Base-by-base conservation (phyloP, 23 red algal genomes). In the Gracilaria gracilis region DNA sequence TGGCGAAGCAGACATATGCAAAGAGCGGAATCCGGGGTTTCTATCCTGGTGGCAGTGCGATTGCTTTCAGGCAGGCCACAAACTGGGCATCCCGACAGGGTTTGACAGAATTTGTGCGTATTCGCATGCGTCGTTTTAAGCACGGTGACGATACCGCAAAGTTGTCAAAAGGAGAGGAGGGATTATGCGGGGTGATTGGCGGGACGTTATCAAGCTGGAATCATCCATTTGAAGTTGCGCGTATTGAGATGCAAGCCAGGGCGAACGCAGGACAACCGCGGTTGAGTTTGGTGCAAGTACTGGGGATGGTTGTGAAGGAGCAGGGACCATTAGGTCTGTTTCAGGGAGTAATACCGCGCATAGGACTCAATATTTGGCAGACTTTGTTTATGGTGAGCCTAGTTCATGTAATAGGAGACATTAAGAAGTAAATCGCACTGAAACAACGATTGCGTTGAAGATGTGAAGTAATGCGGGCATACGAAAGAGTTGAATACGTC, bases 81-180 rank as follows among this genome's bases (percentile, higher is more conserved):
- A 98, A 98, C 80, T 98, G 97, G 97, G 97, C 92, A 40, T 86
- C 76, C 21, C 93, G 97, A 40, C 93, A 95, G 57, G 93, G 86
- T 16, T 85, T 95, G 44, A 95, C 93, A 24, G 93, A 95, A 69
- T 80, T 53, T 61, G 79, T 95, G 35, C 93, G 93, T 5, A 75
- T 86, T 57, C 85, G 79, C 11, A 84, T 91, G 86, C 57, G 79
- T 29, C 28, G 67, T 19, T 73, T 28, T 57, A 90, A 91, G 65
- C 75, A 89, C 53, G 85, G 76, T 2, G 86, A 81, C 38, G 76
- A 86, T 4, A 89, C 13, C 8, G 86, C 74, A 19, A 89, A 89
- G 81, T 79, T 95, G 29, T 87, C 93, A 23, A 67, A 67, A 44
- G 69, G 69, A 19, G 86, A 95, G 23, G 93, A 95, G 53, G 86